Conservation (phyloP, 2,329 filamentous ascomycete species). For the Aureobasidium melanogenum region DNA sequence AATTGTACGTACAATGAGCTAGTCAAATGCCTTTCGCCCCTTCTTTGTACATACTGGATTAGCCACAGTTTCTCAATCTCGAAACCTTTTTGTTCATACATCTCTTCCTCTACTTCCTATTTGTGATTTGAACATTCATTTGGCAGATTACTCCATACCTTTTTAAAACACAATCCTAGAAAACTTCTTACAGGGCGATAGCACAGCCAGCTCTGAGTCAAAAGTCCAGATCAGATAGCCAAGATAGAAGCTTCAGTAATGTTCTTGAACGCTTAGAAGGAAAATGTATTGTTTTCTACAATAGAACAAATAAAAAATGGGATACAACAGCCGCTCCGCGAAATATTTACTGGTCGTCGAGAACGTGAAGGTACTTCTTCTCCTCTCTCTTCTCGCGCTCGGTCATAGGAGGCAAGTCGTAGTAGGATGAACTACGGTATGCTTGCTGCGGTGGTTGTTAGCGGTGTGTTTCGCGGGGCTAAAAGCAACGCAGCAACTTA, state of each 20-base stretch:
- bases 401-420: constrained; percentile 87
- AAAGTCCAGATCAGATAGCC: not conserved
- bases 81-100: not conserved
- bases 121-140: not conserved
- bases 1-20: not conserved
- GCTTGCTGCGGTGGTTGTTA: constrained; percentile 57
- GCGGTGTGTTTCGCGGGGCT: constrained; percentile 16
- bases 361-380: constrained; percentile 92
- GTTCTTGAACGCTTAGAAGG: not conserved
- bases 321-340: not conserved
- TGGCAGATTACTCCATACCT: not conserved
- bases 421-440: constrained; percentile 80
- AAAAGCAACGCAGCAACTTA: constrained; percentile 39
- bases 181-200: too few relatives aligned
- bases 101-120: not conserved
- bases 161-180: too few relatives aligned
- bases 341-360: constrained; percentile 65
- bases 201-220: too few relatives aligned
- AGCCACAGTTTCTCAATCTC: not conserved
- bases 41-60: not conserved
- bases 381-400: constrained; percentile 92
- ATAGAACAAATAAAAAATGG: not conserved
- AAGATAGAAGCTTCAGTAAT: not conserved
- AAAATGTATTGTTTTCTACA: constrained; percentile 5
- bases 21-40: not conserved